Conservation (phyloP, 371 early-diverging fungal genomes). For the Mortierella polycephala region DNA sequence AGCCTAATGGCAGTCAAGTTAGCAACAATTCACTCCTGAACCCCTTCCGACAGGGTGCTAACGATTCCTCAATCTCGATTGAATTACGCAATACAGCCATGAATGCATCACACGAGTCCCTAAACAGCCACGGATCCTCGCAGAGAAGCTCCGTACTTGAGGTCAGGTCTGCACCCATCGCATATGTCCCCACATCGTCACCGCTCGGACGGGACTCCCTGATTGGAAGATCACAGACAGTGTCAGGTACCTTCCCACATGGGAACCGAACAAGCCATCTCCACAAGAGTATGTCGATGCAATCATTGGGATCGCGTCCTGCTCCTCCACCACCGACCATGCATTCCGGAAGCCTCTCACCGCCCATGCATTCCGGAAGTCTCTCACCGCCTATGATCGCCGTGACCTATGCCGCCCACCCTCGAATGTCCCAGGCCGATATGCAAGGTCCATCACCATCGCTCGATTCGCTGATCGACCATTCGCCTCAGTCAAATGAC, state of each 20-base stretch:
- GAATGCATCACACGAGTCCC: neutral
- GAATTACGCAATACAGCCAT: constrained; percentile 12
- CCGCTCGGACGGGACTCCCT: too few species aligned
- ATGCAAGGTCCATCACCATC: constrained; percentile 16
- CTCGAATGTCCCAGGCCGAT: constrained; percentile 3
- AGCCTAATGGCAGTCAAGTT: constrained; percentile 25
- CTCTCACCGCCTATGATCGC: constrained; percentile 5
- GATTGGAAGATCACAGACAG: too few species aligned
- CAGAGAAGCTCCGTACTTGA: too few species aligned
- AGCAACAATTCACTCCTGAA: constrained; percentile 35
- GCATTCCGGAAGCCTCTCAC: too few species aligned
- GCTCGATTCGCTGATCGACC: constrained; percentile 11
- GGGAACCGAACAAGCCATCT: neutral
- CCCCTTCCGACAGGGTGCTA: constrained; percentile 27
- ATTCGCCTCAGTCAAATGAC: neutral
- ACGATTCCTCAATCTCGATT: constrained; percentile 11
- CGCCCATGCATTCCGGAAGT: neutral
- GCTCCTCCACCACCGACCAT: constrained; percentile 29
- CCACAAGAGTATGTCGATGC: constrained; percentile 27
- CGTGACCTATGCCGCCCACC: neutral
- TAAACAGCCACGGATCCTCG: too few species aligned
- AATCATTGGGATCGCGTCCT: constrained; percentile 26
- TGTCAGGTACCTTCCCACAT: too few species aligned
- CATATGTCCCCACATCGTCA: too few species aligned
- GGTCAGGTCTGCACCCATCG: too few species aligned